Percentiles rank a stretch among this genome's conserved stretches.
These are phyloP conservation scores for Taiozyma onychis DNA, from an alignment of 1,139 yeast species.

Conservation along the genomic window DNA sequence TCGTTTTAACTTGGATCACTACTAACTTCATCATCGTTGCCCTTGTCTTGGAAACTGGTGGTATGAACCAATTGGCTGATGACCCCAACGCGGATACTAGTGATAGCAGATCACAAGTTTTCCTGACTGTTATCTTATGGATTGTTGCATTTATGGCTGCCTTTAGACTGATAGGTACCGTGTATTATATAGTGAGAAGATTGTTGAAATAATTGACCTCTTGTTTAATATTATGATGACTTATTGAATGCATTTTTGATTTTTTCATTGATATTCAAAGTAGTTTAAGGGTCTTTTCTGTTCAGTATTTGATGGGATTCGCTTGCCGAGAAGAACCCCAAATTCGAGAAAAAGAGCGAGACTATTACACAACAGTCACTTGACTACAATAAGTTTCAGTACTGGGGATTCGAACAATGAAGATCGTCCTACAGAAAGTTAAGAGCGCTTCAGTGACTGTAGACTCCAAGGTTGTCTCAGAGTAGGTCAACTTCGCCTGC, in stretches of 20 bases:
- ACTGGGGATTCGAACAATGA: constrained; percentile 45
- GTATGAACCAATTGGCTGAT: constrained; percentile 31
- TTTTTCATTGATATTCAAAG: neutral
- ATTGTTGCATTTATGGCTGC: constrained; percentile 76
- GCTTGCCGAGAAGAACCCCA: neutral
- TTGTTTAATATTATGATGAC: neutral
- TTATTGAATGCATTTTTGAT: neutral
- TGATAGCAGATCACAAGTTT: constrained; percentile 42
- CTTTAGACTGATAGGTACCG: constrained; percentile 66
- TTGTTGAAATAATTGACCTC: constrained; percentile 21
- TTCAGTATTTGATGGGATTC: too few relatives aligned
- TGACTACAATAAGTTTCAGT: neutral
- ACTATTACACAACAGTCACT: too few relatives aligned
- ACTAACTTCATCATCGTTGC: constrained; percentile 70
- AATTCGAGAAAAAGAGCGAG: neutral
- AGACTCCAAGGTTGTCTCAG: constrained; percentile 59
- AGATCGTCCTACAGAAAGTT: constrained; percentile 83
- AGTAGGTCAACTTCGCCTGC: constrained; percentile 37
- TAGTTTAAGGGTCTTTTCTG: neutral
- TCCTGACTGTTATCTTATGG: constrained; percentile 73
- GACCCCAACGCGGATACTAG: constrained; percentile 25
- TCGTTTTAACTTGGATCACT: constrained; percentile 75
- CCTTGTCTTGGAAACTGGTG: constrained; percentile 63
- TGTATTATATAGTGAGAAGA: constrained; percentile 47
- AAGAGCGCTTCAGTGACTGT: constrained; percentile 85